These are phyloP conservation scores for Fusarium veterinarium DNA, from an alignment of 2,329 filamentous ascomycete species.

Conservation along the genomic window DNA sequence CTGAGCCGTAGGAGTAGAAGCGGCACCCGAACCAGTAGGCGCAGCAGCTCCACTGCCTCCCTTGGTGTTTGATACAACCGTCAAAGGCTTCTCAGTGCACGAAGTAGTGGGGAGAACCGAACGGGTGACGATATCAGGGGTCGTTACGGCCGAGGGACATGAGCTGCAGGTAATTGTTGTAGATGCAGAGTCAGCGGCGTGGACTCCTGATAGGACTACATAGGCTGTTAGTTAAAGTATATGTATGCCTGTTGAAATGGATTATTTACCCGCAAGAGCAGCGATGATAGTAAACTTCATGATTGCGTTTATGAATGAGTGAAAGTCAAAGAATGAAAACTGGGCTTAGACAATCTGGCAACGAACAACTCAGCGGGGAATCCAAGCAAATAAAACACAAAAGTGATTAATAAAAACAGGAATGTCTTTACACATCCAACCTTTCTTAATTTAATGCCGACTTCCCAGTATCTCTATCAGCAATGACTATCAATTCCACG, in stretches of 20 bases:
- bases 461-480: neutral
- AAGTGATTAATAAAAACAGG: neutral
- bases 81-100: slow-evolving; percentile 22
- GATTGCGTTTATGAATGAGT: slow-evolving; percentile 14
- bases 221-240: neutral
- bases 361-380: neutral
- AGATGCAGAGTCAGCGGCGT: slow-evolving; percentile 26
- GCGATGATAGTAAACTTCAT: slow-evolving; percentile 31
- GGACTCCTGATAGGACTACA: slow-evolving; percentile 23
- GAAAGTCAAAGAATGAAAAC: slow-evolving; percentile 4
- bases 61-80: slow-evolving; percentile 7
- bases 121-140: slow-evolving; percentile 29
- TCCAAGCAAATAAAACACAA: slow-evolving; percentile 1
- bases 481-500: neutral
- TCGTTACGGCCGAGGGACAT: slow-evolving; percentile 13
- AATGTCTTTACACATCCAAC: neutral
- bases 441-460: neutral
- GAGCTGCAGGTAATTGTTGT: slow-evolving; percentile 29
- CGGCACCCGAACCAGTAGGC: slow-evolving; percentile 18
- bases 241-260: accelerated
- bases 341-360: neutral
- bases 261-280: slow-evolving; percentile 20
- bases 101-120: slow-evolving; percentile 23
- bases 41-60: slow-evolving; percentile 10
- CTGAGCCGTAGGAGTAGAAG: slow-evolving; percentile 10